phyloP scores from a whole-genome alignment of 2,329 filamentous ascomycete species.

The Colletotrichum shisoi region DNA sequence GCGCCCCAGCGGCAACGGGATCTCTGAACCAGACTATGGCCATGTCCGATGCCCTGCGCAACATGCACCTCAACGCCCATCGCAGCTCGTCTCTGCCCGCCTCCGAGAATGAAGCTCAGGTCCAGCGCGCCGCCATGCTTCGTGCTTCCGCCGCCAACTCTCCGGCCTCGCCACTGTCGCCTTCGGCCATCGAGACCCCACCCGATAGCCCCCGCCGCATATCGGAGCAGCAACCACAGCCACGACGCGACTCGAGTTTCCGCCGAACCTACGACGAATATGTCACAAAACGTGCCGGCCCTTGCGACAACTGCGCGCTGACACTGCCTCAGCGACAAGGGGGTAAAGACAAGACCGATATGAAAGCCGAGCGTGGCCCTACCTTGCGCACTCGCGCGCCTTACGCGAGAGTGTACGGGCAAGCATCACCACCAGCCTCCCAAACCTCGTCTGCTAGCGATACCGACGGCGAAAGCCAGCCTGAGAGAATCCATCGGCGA shows the following conservation, averaged over 20 bases:
- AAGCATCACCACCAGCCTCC: constrained; percentile 61
- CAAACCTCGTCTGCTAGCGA: constrained; percentile 58
- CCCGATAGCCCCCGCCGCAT: constrained; percentile 62
- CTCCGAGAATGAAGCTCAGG: constrained; percentile 56
- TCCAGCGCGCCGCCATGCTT: constrained; percentile 54
- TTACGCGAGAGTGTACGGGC: constrained; percentile 66
- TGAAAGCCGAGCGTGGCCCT: constrained; percentile 57
- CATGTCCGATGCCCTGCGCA: constrained; percentile 58
- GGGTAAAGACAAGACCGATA: constrained; percentile 41
- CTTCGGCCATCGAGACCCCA: constrained; percentile 63
- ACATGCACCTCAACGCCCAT: constrained; percentile 54
- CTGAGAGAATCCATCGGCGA: constrained; percentile 51
- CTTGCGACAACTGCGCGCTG: constrained; percentile 74
- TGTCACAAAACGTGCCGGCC: constrained; percentile 69
- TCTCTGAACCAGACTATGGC: constrained; percentile 44
- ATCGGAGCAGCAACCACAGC: constrained; percentile 47
- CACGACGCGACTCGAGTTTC: constrained; percentile 66
- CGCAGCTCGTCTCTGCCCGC: constrained; percentile 55
- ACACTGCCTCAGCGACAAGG: constrained; percentile 64
- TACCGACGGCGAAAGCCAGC: constrained; percentile 61
- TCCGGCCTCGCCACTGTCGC: constrained; percentile 45
- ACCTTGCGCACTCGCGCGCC: constrained; percentile 68
- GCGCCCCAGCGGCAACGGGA: constrained; percentile 47
- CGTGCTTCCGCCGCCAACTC: constrained; percentile 50
- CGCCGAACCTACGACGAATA: constrained; percentile 70